Conservation (phyloP, 208 protist species). For the Wallacemonas sp. region DNA sequence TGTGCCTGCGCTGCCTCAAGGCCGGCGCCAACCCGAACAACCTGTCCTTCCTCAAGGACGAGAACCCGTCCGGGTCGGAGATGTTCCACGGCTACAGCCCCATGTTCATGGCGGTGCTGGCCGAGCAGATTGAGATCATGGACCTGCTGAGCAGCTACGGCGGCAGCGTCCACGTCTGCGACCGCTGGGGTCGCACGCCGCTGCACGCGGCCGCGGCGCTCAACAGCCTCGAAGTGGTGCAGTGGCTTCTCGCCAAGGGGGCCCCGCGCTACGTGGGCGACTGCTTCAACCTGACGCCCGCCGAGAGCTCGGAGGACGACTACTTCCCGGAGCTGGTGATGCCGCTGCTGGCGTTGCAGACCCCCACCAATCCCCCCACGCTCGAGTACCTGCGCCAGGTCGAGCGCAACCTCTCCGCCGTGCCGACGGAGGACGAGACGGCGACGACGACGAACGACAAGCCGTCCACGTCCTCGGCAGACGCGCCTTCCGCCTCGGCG, state of each 20-base stretch:
- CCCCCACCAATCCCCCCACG: constrained; percentile 29
- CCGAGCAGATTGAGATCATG: constrained; percentile 72
- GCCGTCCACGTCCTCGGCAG: neutral
- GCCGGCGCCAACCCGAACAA: constrained; percentile 86
- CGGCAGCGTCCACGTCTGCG: constrained; percentile 81
- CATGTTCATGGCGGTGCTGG: constrained; percentile 82
- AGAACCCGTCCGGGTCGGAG: constrained; percentile 50
- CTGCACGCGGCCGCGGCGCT: constrained; percentile 83
- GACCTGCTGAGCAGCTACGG: constrained; percentile 62
- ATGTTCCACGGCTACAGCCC: constrained; percentile 91
- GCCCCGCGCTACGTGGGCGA: constrained; percentile 74
- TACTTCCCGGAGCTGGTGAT: constrained; percentile 57
- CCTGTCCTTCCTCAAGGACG: constrained; percentile 77
- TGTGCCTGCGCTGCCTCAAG: constrained; percentile 71
- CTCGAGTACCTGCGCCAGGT: constrained; percentile 31
- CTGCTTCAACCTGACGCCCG: constrained; percentile 42
- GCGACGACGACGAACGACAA: constrained; percentile 7
- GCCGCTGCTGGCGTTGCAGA: constrained; percentile 57
- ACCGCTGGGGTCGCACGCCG: constrained; percentile 87
- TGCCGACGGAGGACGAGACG: constrained; percentile 18
- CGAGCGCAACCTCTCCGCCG: constrained; percentile 14
- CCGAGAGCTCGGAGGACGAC: constrained; percentile 42
- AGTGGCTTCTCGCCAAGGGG: constrained; percentile 77
- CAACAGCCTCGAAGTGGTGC: constrained; percentile 62
- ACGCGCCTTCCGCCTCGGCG: neutral